Evolutionary conservation across 768 basidiomycete species (phyloP), one percentile per base, ranked within the genome.

Genomic region (Pulveroboletus sp.): DNA sequence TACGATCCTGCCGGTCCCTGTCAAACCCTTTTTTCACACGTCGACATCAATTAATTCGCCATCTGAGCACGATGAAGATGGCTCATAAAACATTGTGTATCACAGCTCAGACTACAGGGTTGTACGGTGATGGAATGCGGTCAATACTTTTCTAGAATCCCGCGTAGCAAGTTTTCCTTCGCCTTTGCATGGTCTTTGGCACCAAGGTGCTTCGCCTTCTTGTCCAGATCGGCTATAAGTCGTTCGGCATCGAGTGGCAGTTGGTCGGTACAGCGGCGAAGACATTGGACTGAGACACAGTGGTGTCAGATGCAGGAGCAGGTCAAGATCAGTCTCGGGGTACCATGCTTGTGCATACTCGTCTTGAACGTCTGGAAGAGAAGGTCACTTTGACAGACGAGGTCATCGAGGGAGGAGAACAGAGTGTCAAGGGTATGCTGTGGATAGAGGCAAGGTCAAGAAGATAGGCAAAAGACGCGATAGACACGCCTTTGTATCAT

Each of bases 171-270:
- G 47, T 55, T 70, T 51, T 68, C 67, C 30, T 70, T 68, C 38
- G 66, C 66, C 43, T 53, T 70, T 46, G 60, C 62, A 30, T 67
- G 58, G 37, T 70, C 68, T 35, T 70, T 52, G 43, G 62, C 66
- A 15, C 64, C 58, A 14, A 70, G 57, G 12, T 68, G 66, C 52
- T 76, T 80, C 52, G 70, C 68, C 50, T 76, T 75, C 64, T 80
- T 82, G 53, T 87, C 84, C 8, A 81, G 67, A 11, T 60, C 63
- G 2, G 72, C 65, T 43, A 84, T 76, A 8, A 72, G 72, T 38
- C 73, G 73, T 57, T 86, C 85, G 30, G 79, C 63, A 39, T 75
- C 73, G 28, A 60, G 71, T 5, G 82, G 81, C n/a, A 78, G 58
- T 18, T 69, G 73, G 52, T 74, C 71, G 30, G 80, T 55, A 24